phyloP scores from a whole-genome alignment of 73 alveolate species.

The Blepharisma stoltei region DNA sequence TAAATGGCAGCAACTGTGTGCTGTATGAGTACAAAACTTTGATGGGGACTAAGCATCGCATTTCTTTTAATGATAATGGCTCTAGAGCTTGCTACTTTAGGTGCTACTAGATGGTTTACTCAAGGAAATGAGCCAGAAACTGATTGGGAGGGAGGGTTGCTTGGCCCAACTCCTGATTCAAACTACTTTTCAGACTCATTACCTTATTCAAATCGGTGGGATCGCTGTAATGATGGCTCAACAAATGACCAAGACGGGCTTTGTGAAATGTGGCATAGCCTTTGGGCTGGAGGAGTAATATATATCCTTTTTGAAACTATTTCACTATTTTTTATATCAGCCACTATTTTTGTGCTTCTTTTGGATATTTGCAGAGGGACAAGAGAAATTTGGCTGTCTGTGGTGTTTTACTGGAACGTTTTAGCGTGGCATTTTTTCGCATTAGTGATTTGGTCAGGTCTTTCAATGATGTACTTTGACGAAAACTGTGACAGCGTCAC shows the following conservation, averaged over 20 bases:
- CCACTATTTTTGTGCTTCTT: not conserved
- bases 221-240: not conserved
- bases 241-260: not conserved
- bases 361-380: not conserved
- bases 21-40: no score
- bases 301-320: constrained; percentile 1
- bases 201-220: not conserved
- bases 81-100: not conserved
- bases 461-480: not conserved
- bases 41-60: no score
- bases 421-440: not conserved
- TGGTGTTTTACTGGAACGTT: not conserved
- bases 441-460: constrained; percentile 17
- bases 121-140: not conserved
- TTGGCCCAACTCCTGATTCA: not conserved
- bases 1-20: no score
- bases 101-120: constrained; percentile 4
- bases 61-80: not conserved
- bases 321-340: not conserved
- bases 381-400: not conserved
- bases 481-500: not conserved
- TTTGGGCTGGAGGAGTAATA: constrained; percentile 17
- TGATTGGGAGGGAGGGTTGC: constrained; percentile 26
- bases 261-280: constrained; percentile 20
- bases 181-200: not conserved